Base-by-base conservation (phyloP, 345 rosid genomes). In the Durio zibethinus region DNA sequence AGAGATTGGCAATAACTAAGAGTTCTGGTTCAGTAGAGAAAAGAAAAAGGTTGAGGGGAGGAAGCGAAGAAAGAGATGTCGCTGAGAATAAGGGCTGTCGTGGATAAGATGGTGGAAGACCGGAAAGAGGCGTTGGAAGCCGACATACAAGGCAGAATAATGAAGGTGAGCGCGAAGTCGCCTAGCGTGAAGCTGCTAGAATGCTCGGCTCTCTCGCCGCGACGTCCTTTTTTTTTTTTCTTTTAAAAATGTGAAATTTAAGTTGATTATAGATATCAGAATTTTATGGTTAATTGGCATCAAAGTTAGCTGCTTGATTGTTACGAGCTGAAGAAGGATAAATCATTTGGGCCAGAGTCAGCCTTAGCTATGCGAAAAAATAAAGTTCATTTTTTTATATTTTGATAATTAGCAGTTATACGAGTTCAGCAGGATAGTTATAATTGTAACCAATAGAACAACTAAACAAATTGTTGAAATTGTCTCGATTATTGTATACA, bases 151-250 rank as follows among this genome's bases (percentile, higher is more conserved):
- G 99, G 92, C 78, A 83, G 99, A 79, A 85, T 90, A 56, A 95
- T 95, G 99, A 95, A 95, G 85, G 99, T 0, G 98, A 94, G 80
- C 98, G 98, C 18, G 99, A 95, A 86, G 99, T 93, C 70, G 97
- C 98, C 9, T 97, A 95, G 75, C 92, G 97, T 47, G 99, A 95
- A 82, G 96, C 99, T 53, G 99, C 98, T 36, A 98, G 99, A 95
- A 95, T 82, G 98, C 99, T 16, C 97, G 93, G 88, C 96, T 95
- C 72, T 95, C 99, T 52, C 98, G 97, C 56, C 94, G 98, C 53
- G 99, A 93, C 90, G 98, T 91, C 75, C 21, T 1, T 48, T 27
- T 7, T 7, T 45, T 7, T 11, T n/a, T 62, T 31, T 33, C 59
- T 73, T 38, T 20, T 21, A 45, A 15, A 68, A 43, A 6, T 43